Base-by-base conservation (phyloP, 805 yeast genomes). In the Crinitomyces ghanaensis region DNA sequence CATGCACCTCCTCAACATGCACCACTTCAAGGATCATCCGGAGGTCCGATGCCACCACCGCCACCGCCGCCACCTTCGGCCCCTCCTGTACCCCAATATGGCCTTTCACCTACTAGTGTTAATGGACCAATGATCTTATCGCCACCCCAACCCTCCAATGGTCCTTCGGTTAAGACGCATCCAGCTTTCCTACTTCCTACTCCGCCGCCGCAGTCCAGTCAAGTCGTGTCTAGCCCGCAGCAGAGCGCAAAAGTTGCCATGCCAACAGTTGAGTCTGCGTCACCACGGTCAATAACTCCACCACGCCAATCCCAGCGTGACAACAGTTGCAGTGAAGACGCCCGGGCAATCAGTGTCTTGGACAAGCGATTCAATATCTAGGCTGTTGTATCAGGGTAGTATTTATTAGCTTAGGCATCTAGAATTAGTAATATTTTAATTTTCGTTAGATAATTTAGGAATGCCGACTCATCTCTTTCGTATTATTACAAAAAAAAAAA, bases 281-380 rank as follows among this genome's bases (percentile, higher is more conserved):
- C 39, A 35, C 14, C 40, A 16, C 21, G 32, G 17, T 9, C 41
- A 34, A 14, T 32, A 15, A 5, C 35, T 15, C 19, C 35, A 17
- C 12, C 32, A 21, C 34, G 12, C 14, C 32, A 16, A 18, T 24
- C 13, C 12, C 36, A 7, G 14, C 28, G 16, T 6, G 31, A 9
- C n/a, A 32, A 31, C 18, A 22, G 8, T 6, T 51, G 50, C 44
- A 48, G 51, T 15, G 57, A 53, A 33, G 57, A 53, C 29, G 41
- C 39, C 8, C 34, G 57, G 5, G 56, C 56, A n/a, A 42, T 53
- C 22, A 43, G 50, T 27, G 54, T 53, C n/a, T 43, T 48, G 27
- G 53, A 51, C 30, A 34, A 41, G 35, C 38, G 45, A 8, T 46
- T 51, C 21, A 36, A 39, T 19, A 32, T 41, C 20, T 39, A 28